Conservation (phyloP, 495 filamentous ascomycete species). For the Stereocaulon alpinum region DNA sequence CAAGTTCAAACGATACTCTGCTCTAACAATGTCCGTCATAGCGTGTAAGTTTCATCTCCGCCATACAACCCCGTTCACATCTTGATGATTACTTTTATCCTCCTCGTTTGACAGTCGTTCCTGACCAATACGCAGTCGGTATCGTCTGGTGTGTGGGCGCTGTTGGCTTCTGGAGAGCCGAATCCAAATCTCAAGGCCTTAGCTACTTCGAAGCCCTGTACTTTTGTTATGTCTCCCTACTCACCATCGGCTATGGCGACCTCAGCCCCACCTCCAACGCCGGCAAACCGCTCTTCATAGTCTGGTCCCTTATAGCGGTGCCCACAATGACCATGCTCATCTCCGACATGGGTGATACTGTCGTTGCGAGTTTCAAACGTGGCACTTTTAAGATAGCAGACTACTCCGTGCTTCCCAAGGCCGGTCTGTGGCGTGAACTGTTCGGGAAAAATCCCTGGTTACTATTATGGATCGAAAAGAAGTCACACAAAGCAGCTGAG, state of each 20-base stretch:
- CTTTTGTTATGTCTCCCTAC: constrained; percentile 68
- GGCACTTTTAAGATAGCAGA: constrained; percentile 45
- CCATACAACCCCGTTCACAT: constrained; percentile 29
- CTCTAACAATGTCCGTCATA: constrained; percentile 55
- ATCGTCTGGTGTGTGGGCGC: constrained; percentile 77
- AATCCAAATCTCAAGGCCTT: constrained; percentile 47
- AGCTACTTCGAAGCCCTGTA: constrained; percentile 72
- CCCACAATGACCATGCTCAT: constrained; percentile 61
- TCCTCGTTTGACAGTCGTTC: neutral
- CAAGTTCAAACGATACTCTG: constrained; percentile 55
- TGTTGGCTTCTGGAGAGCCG: constrained; percentile 55
- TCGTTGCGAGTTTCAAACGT: constrained; percentile 46
- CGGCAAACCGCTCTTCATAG: constrained; percentile 76
- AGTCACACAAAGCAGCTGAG: constrained; percentile 25
- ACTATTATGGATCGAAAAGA: constrained; percentile 29
- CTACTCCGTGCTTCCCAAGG: constrained; percentile 47
- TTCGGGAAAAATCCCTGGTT: constrained; percentile 36
- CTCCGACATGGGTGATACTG: constrained; percentile 52
- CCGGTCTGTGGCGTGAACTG: constrained; percentile 36
- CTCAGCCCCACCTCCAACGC: constrained; percentile 60
- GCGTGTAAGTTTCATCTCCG: constrained; percentile 40
- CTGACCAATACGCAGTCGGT: constrained; percentile 21
- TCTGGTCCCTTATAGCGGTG: constrained; percentile 63
- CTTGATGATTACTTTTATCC: neutral
- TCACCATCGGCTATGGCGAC: constrained; percentile 90